phyloP scores from a whole-genome alignment of 768 basidiomycete genomes.

The Leccinum uliginosum region DNA sequence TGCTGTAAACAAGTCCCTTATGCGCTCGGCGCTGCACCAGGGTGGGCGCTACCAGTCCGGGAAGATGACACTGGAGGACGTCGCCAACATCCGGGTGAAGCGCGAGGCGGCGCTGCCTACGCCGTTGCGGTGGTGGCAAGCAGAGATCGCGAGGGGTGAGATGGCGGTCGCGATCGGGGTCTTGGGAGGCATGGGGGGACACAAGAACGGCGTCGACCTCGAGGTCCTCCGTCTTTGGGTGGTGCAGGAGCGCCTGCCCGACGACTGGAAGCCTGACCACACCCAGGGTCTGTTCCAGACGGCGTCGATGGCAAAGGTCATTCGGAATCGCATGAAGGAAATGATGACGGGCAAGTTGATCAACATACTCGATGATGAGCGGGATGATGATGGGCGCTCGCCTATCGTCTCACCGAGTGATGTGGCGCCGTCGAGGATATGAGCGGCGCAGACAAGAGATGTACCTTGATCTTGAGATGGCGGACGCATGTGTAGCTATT shows the following conservation, averaged over 20 bases:
- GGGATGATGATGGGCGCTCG: constrained; percentile 6
- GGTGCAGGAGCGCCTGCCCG: constrained; percentile 48
- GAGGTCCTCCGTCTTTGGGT: constrained; percentile 51
- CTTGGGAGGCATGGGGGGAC: constrained; percentile 29
- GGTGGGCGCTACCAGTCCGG: constrained; percentile 25
- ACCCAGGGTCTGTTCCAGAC: constrained; percentile 28
- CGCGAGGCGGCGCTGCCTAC: constrained; percentile 40
- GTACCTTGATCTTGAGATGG: not conserved
- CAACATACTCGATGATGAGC: constrained; percentile 21
- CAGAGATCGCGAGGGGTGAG: constrained; percentile 63
- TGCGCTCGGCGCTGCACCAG: constrained; percentile 39
- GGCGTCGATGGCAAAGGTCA: constrained; percentile 19
- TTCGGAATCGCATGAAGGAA: constrained; percentile 27
- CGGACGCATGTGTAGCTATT: not conserved
- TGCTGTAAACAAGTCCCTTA: constrained; percentile 35
- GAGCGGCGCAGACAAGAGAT: not conserved
- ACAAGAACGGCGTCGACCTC: constrained; percentile 40
- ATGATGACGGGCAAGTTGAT: constrained; percentile 12
- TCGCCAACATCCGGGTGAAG: constrained; percentile 48
- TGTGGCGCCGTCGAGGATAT: not conserved
- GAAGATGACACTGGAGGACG: constrained; percentile 29
- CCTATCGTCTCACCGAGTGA: constrained; percentile 4
- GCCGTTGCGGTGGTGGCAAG: constrained; percentile 40
- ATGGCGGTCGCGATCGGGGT: constrained; percentile 61
- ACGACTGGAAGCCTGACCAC: constrained; percentile 33